phyloP scores from a whole-genome alignment of 768 basidiomycete species.

The Tulasnella sp. region DNA sequence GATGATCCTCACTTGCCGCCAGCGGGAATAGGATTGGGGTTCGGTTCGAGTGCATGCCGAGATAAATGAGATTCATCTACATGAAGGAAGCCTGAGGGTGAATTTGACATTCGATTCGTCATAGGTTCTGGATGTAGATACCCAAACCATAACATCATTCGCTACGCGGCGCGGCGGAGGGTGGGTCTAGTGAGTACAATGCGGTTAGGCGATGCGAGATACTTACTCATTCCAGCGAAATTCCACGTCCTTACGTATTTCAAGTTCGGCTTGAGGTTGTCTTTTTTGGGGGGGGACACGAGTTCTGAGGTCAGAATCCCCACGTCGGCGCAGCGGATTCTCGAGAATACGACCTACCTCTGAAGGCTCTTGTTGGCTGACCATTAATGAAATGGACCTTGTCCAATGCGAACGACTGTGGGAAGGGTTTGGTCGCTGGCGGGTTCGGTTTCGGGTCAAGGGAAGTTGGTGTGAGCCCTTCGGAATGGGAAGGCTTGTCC shows the following conservation, averaged over 20 bases:
- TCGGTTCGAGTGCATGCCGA: constrained; percentile 51
- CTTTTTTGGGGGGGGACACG: background rate
- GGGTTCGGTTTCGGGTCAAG: too few species aligned
- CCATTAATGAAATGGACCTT: too few species aligned
- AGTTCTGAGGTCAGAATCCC: background rate
- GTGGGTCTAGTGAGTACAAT: background rate
- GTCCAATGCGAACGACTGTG: too few species aligned
- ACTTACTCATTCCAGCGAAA: constrained; percentile 9
- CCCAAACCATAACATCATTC: background rate
- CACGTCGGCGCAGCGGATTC: background rate
- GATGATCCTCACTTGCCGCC: constrained; percentile 37
- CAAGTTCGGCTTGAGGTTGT: constrained; percentile 6
- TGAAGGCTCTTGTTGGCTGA: too few species aligned
- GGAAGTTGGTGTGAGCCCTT: too few species aligned
- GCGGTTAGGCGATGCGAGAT: background rate
- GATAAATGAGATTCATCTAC: constrained; percentile 50
- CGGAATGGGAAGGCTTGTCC: too few species aligned
- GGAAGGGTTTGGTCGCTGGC: too few species aligned
- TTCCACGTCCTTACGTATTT: constrained; percentile 15
- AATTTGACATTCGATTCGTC: too few species aligned
- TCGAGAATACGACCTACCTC: background rate
- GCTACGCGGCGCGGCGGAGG: background rate
- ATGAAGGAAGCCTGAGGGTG: background rate
- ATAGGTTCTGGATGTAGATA: background rate
- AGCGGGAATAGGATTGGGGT: constrained; percentile 58